Evolutionary conservation across 345 rosid species (phyloP), one percentile per base, ranked within the genome.

Genomic region (Capsella bursapastoris): DNA sequence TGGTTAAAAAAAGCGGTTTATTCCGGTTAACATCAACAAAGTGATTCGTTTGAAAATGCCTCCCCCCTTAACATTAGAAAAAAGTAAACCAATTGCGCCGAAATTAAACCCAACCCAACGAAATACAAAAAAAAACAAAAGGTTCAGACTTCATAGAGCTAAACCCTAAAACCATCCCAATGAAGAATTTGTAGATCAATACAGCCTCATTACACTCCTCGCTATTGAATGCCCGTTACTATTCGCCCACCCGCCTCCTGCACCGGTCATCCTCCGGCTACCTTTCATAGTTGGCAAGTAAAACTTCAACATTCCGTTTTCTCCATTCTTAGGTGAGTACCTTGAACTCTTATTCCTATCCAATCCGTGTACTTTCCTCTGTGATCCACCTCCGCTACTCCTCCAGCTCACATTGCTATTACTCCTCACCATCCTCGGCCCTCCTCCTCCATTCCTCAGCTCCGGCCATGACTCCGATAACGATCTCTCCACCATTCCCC

Each of bases 361-460:
- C 79, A 96, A 66, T 50, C 81, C 85, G 43, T 75, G 76, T 59
- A 71, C 87, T 83, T 85, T 85, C 83, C 86, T 86, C 51, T 58
- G 81, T 58, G 84, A 77, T 37, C 87, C 90, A 12, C 84, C 90
- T 18, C 81, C 73, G 0, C 94, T 82, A 68, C 87, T 92, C 81
- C 97, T 84, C 91, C 92, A 90, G 74, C 98, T 96, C 43, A 92
- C 97, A 66, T 95, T 96, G 84, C 98, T 96, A 41, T 92, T 96
- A 81, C 99, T 96, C 82, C 99, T 86, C 75, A 82, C 57, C 64
- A 96, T 57, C 86, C 83, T 96, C 13, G 95, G 90, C 91, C 40
- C 67, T 62, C 49, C 35, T 43, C 87, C 77, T 44, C 85, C 90
- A 37, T 84, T 86, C 78, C 92, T 81, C 77, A 91, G 69, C 57